Base-by-base conservation (phyloP, 2,329 filamentous ascomycete species). In the Coniochaeta sp. region DNA sequence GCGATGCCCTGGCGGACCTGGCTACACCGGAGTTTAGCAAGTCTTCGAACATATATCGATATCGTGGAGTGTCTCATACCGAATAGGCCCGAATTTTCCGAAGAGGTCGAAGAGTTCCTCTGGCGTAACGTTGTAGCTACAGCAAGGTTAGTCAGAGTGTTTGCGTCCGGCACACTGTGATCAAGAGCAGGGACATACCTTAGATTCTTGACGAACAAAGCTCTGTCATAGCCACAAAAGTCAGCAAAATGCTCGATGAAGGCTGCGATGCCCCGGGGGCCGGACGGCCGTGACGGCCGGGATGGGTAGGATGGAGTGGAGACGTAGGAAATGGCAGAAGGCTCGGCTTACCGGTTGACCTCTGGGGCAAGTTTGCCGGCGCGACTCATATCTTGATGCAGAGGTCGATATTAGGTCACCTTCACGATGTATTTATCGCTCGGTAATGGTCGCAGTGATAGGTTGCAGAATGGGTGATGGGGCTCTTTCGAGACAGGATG, bases 121-220 rank as follows among this genome's bases (percentile, higher is more conserved):
- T 71, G 93, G 89, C 72, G 92, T 95, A 73, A 99, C 93, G 89
- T 96, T 96, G 86, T 97, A 98, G 89, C 93, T 96, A 66, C 52
- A 55, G 64, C 57, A 68, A 71, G 34, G 68, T 60, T 58, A 84
- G 81, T 17, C 6, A 2, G 43, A 6, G 72, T 87, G 87, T 66
- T 19, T 56, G 28, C n/a, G 28, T 50, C 87, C 79, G 68, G 87
- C 83, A 71, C 86, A 86, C 62, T 87, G 79, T 70, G 86, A 26
- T 55, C 26, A 79, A 70, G 84, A 80, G 67, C 83, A 79, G 8
- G 3, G 60, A 83, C 85, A 68, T 87, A 96, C 91, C 90, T 96
- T 82, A 98, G 86, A 86, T 99, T 98, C 91, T 98, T 98, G 73
- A 98, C 93, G 86, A 98, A 98, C 82, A 99, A 90, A 89, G 95